These are phyloP conservation scores for Amaranthus cruentus DNA, from an alignment of 148 eudicot genomes.

Conservation along the genomic window DNA sequence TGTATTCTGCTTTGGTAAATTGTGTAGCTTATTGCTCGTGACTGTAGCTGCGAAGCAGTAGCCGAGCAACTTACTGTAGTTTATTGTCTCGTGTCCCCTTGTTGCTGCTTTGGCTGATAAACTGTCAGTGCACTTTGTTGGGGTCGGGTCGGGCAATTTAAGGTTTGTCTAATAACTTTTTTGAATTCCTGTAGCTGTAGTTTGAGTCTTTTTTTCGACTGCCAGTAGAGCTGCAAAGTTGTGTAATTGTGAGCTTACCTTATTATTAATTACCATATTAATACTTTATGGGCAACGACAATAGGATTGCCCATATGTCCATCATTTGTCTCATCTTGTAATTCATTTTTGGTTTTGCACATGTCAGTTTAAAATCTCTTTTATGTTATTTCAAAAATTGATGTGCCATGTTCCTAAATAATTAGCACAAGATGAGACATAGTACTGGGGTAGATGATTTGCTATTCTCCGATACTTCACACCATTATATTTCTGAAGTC, in stretches of 20 bases:
- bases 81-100: conserved; percentile 9
- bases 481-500: no score
- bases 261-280: neutral
- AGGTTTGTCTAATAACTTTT: neutral
- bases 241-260: neutral
- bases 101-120: conserved; percentile 12
- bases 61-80: conserved; percentile 23
- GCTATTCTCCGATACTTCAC: no score
- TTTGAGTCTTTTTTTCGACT: neutral
- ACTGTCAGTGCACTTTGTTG: conserved; percentile 15
- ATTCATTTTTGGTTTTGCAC: no score
- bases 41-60: conserved; percentile 39
- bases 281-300: neutral
- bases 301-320: neutral
- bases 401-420: no score
- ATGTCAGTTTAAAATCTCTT: no score
- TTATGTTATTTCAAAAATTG: no score
- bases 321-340: no score
- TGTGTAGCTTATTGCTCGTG: conserved; percentile 29
- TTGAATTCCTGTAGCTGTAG: conserved; percentile 10
- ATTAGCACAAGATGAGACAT: no score
- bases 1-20: conserved; percentile 13
- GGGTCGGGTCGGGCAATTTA: conserved; percentile 6
- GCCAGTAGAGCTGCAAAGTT: neutral
- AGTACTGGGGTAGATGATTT: no score